phyloP scores from a whole-genome alignment of 2,329 filamentous ascomycete species.

The Akanthomyces lecanii region DNA sequence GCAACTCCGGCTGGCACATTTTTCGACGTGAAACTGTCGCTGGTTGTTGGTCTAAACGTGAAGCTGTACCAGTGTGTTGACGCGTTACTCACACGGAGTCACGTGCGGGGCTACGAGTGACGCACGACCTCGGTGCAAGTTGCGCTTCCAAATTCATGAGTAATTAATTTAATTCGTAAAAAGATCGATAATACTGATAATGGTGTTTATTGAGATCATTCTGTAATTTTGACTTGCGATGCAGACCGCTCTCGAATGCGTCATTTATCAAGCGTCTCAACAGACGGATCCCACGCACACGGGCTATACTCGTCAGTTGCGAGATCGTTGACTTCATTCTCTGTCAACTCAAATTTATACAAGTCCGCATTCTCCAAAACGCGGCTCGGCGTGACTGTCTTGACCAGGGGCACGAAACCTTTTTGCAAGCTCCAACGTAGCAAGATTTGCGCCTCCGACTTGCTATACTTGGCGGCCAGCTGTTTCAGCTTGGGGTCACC shows the following conservation, averaged over 20 bases:
- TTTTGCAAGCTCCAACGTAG: conserved; percentile 81
- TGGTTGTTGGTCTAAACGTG: not conserved
- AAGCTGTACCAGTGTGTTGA: not conserved
- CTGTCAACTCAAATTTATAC: conserved; percentile 52
- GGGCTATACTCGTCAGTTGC: conserved; percentile 50
- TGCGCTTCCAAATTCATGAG: too few relatives aligned
- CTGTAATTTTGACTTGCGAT: too few relatives aligned
- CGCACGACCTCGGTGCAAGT: not conserved
- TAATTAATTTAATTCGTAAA: too few relatives aligned
- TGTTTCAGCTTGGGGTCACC: conserved; percentile 61
- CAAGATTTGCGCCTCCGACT: conserved; percentile 71
- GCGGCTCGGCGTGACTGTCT: conserved; percentile 64
- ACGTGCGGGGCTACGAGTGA: conserved; percentile 8
- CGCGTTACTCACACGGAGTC: conserved; percentile 18
- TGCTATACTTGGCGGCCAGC: conserved; percentile 67
- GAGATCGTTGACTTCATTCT: conserved; percentile 48
- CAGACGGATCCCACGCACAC: conserved; percentile 54
- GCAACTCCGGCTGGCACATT: not conserved
- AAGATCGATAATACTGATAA: too few relatives aligned
- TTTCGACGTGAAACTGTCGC: not conserved
- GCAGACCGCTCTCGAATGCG: too few relatives aligned
- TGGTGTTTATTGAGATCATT: too few relatives aligned
- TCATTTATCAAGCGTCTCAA: conserved; percentile 41
- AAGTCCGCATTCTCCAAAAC: conserved; percentile 60
- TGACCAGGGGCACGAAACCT: conserved; percentile 67